Base-by-base conservation (phyloP, 2,329 filamentous ascomycete species). In the Fusarium transvaalense region DNA sequence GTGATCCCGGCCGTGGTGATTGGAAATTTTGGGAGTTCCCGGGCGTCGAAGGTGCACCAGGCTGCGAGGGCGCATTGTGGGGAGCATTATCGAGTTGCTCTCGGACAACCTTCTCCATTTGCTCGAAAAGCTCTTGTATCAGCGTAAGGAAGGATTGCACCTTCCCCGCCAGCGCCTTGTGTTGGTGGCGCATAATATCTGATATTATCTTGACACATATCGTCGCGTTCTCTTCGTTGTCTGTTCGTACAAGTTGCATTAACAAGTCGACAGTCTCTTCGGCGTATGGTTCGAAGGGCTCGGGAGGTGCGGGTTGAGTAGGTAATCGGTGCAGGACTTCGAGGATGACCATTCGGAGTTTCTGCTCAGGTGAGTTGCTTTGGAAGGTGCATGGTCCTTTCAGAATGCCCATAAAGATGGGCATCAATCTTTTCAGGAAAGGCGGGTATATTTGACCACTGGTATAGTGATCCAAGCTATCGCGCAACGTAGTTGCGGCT, bases 141-240 rank as follows among this genome's bases (percentile, higher is more conserved):
- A 99, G 85, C 56, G 91, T 90, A 61, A 99, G 82, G 78, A 99
- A 99, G 4, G 89, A 87, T 78, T 98, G 95, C 5, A 97, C 94
- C 77, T 92, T 94, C 60, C 88, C 86, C 41, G 81, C 79, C 10
- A 97, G 89, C 27, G 91, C 89, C 81, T 95, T 97, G 59, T 91
- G 88, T 79, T 98, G 95, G 76, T 97, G 93, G 48, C 96, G 90
- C 86, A 97, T 93, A 69, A 98, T 91, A 77, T 99, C 96, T 83
- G 97, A 97, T 52, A 97, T 93, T 15, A 95, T 97, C 84, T 99
- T 99, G 82, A 99, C 93, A 78, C 95, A 97, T 66, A 99, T 83
- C n/a, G 97, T 93, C 3, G 95, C 96, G 84, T 99, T 99, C 68
- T 99, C 96, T 81, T 99, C 96, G 74, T 99, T 99, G 80, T 99